Evolutionary conservation across 73 alveolate species (phyloP).

Genomic region (Paramecium octaurelia): DNA sequence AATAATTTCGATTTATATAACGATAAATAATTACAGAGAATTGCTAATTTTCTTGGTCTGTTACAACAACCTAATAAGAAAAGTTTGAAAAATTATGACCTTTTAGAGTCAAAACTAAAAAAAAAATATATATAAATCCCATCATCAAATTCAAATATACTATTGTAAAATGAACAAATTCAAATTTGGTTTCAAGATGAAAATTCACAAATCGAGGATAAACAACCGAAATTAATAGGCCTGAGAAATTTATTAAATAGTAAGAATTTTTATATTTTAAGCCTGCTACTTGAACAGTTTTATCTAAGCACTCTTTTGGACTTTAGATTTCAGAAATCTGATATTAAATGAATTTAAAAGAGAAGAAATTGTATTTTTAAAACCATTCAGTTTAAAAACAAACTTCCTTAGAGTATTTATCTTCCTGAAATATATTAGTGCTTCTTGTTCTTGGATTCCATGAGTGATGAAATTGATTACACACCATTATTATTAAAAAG

Average conservation of each 20-base stretch:
- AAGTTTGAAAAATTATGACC: not conserved
- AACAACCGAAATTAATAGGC: not conserved
- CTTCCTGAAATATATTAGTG: not conserved
- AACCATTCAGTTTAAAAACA: not conserved
- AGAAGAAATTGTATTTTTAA: not conserved
- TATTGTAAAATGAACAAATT: not conserved
- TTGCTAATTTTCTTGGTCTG: not conserved
- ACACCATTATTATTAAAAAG: not conserved
- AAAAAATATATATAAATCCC: not conserved
- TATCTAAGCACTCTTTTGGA: not conserved
- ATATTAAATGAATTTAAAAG: not conserved
- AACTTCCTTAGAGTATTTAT: not conserved
- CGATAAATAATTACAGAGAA: not conserved
- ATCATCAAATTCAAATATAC: not conserved
- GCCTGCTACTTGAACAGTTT: conserved; percentile 1
- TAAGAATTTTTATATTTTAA: not conserved
- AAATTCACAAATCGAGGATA: not conserved
- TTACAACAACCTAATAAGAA: not conserved
- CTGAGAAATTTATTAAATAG: not conserved
- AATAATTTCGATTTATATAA: not conserved
- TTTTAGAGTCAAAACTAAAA: not conserved
- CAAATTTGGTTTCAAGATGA: not conserved
- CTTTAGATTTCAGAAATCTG: not conserved
- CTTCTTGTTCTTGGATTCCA: not conserved
- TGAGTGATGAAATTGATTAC: not conserved